Percentiles rank a stretch among this genome's conserved stretches.
These are phyloP conservation scores for Mycena galericulata DNA, from an alignment of 768 basidiomycete species.

Conservation along the genomic window DNA sequence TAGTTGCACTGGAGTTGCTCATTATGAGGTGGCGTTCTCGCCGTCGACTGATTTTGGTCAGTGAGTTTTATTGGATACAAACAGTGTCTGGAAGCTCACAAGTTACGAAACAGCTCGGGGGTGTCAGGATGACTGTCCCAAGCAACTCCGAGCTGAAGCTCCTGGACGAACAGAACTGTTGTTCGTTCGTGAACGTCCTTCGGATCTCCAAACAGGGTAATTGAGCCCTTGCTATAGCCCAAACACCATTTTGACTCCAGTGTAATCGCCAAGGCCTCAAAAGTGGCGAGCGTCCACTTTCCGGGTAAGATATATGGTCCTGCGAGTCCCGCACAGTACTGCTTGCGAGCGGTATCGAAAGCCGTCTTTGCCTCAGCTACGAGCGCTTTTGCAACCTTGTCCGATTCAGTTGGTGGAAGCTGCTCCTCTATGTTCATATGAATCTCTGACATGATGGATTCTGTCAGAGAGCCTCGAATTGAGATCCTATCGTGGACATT, in stretches of 20 bases:
- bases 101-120: neutral
- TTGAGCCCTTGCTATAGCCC: neutral
- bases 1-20: neutral
- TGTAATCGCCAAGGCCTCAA: neutral
- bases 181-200: neutral
- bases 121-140: neutral
- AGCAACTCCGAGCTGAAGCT: neutral
- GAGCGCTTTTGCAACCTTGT: too few species aligned
- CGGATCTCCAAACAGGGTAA: neutral
- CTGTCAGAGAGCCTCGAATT: too few species aligned
- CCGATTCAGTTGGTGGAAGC: too few species aligned
- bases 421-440: too few species aligned
- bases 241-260: neutral
- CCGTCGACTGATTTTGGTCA: neutral
- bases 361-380: neutral
- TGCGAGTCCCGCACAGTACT: neutral
- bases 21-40: neutral
- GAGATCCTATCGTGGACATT: neutral
- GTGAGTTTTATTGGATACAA: neutral
- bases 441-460: too few species aligned
- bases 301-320: neutral
- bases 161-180: neutral
- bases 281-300: neutral
- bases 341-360: neutral
- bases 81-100: constrained; percentile 1